A percentile compares a stretch with the other conserved stretches of the same genome.
These are phyloP conservation scores for Sutorius australiensis DNA, from an alignment of 768 basidiomycete genomes.

Conservation along the genomic window DNA sequence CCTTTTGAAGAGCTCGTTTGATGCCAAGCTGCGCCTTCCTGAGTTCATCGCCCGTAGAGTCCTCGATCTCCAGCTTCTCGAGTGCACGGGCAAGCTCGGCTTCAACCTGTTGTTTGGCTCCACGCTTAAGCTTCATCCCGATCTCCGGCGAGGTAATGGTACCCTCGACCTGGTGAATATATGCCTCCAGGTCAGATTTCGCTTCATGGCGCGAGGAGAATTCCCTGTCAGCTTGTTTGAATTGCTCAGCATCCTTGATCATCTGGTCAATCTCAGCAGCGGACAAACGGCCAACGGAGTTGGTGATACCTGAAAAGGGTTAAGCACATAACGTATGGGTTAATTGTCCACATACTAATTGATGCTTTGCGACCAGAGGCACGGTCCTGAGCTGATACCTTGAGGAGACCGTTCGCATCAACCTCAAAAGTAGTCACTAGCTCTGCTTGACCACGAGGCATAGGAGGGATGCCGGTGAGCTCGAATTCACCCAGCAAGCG, in stretches of 20 bases:
- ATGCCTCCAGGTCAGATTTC: constrained; percentile 96
- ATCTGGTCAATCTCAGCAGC: constrained; percentile 98
- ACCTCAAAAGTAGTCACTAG: constrained; percentile 99
- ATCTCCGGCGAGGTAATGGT: constrained; percentile 96
- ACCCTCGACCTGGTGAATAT: constrained; percentile 94
- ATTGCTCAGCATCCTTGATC: constrained; percentile 98
- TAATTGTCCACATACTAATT: constrained; percentile 61
- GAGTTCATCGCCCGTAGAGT: constrained; percentile 89
- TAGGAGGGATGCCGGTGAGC: constrained; percentile 97
- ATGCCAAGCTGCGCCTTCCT: constrained; percentile 93
- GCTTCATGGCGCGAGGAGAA: constrained; percentile 98
- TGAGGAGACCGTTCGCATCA: constrained; percentile 98
- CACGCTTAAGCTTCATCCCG: constrained; percentile 98
- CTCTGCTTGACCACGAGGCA: constrained; percentile 99
- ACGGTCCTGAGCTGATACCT: constrained; percentile 97
- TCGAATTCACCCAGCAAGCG: constrained; percentile 99
- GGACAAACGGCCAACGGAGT: constrained; percentile 98
- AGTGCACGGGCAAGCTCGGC: constrained; percentile 96
- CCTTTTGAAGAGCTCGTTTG: constrained; percentile 98
- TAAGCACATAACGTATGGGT: constrained; percentile 1
- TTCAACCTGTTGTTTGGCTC: constrained; percentile 92
- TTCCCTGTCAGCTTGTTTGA: constrained; percentile 95
- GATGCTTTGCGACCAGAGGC: constrained; percentile 99
- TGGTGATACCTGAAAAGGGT: constrained; percentile 75
- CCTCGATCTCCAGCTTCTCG: constrained; percentile 98